Evolutionary conservation across 2,329 filamentous ascomycete species (phyloP), one percentile per base, ranked within the genome.

Genomic region (Fusarium staphyleae): DNA sequence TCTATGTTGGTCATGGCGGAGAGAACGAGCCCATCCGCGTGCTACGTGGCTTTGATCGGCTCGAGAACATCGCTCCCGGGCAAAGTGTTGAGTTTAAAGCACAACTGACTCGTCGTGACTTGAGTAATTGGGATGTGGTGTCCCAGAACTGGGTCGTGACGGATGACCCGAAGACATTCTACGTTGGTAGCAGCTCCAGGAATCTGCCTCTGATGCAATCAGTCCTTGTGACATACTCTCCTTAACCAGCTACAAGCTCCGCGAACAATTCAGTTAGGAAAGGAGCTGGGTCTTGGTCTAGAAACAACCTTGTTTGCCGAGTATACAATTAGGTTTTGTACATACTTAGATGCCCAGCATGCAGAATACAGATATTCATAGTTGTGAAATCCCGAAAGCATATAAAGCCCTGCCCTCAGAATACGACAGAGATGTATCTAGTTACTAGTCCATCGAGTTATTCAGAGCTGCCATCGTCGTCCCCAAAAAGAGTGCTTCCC

Each of bases 121-220:
- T 97, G 49, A 91, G 88, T 70, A 95, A 92, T 77, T 97, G 93
- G 93, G 90, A 96, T 63, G 77, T 83, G 1, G 79, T 69, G 1
- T 71, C 76, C n/a, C 93, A 97, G 79, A 87, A 97, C 78, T 98
- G 93, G 93, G 83, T 91, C 37, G 66, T 85, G n/a, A 78, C 75
- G 8, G 63, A 74, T 14, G 66, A 74, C 39, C 67, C 77, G 50
- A 86, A 86, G 78, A 83, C 71, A 48, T 77, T 83, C 11, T 82
- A 71, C 56, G 80, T 86, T 7, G 83, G 83, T 3, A 74, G 77
- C 61, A 84, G 80, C 66, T 85, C 82, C 50, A 74, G 83, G 42
- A 77, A 85, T 64, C 67, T 86, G 67, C 77, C 78, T 1, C 73
- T 85, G 28, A 65, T 14, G 69, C 68, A 2, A 39, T n/a, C n/a